Conservation (phyloP, 805 yeast genomes). For the Nakazawaea molendinolei region DNA sequence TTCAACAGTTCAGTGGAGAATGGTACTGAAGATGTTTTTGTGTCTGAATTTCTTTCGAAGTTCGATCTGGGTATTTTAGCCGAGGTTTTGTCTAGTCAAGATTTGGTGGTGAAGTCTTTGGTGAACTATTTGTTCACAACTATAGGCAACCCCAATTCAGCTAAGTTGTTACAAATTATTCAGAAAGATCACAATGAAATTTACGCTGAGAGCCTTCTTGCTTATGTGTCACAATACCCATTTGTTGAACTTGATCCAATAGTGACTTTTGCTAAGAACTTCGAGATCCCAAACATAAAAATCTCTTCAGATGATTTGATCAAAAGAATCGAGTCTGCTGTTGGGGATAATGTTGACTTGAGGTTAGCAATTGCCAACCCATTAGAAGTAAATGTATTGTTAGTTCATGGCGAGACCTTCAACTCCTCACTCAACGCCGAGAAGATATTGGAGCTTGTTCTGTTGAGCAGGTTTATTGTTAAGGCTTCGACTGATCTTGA, state of each 20-base stretch:
- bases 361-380: constrained; percentile 41
- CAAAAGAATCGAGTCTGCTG: constrained; percentile 1
- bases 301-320: too few relatives aligned
- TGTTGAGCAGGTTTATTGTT: constrained; percentile 3
- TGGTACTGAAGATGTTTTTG: constrained; percentile 17
- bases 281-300: background rate
- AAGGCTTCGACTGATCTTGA: background rate
- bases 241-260: background rate
- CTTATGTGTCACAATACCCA: constrained; percentile 1
- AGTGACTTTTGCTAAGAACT: background rate
- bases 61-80: constrained; percentile 13
- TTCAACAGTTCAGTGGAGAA: constrained; percentile 22
- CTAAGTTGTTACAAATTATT: background rate
- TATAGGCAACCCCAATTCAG: constrained; percentile 14
- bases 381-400: constrained; percentile 33
- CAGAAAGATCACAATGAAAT: background rate
- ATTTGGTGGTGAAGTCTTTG: constrained; percentile 14
- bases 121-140: constrained; percentile 16
- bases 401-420: too few relatives aligned
- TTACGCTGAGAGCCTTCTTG: background rate
- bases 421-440: too few relatives aligned
- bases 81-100: constrained; percentile 12
- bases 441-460: constrained; percentile 3
- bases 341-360: constrained; percentile 26
- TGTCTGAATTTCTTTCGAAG: constrained; percentile 15